Base-by-base conservation (phyloP, 441 rosid species). In the Codiaeum variegatum region DNA sequence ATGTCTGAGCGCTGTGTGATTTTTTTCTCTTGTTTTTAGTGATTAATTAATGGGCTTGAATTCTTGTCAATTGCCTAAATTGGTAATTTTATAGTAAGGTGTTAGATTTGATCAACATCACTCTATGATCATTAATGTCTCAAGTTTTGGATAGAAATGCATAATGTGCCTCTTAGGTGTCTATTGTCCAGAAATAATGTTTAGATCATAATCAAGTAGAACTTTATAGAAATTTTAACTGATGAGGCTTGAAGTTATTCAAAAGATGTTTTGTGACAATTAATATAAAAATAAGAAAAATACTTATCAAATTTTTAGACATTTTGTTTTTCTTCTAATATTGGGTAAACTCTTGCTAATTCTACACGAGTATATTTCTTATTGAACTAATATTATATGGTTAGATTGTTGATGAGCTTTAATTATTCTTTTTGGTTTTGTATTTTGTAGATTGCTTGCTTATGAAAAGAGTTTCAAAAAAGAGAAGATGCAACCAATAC, bases 91-190 rank as follows among this genome's bases (percentile, higher is more conserved):
- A n/a, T n/a, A 29, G 1, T 18, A 62, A 16, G 18, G 4, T 62
- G 7, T 6, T 2, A n/a, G 18, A 28, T 31, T 59, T 13, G 28
- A 13, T 19, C 3, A 19, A 6, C 49, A 5, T 24, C 28, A n/a
- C 40, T 46, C 2, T 18, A 7, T 21, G 46, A 12, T 68, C 31
- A 34, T 36, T 52, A 54, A 18, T 52, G 16, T 70, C 66, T 26
- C 29, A 2, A 31, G 56, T 42, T 58, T 42, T 26, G 34, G 42
- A 40, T 40, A 34, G 46, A 54, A 42, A 55, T 40, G 26, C 66
- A 40, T 24, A 69, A 24, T 68, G 12, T 32, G 71, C 23, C 62
- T 68, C 29, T 21, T 68, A 34, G 15, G 24, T 69, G 21, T 26
- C 64, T 49, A 26, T 23, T 58, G 28, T 42, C 5, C 9, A 24